Conservation (phyloP, 148 eudicot species). For the Chenopodium suecicum region DNA sequence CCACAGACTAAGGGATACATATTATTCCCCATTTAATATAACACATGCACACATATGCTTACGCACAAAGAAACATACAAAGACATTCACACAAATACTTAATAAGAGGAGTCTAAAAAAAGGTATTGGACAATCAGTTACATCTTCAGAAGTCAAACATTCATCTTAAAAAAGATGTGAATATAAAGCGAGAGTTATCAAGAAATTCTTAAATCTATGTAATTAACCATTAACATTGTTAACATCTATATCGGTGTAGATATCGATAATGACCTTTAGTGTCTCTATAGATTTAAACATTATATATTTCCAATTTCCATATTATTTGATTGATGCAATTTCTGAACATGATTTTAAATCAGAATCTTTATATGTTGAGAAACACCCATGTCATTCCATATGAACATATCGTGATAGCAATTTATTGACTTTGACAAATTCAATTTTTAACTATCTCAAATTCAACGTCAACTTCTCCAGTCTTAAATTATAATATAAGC, state of each 20-base stretch:
- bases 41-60: neutral
- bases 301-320: neutral
- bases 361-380: neutral
- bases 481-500: neutral
- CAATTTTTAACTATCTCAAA: neutral
- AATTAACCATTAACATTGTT: neutral
- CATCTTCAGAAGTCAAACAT: neutral
- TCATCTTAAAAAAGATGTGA: neutral
- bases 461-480: neutral
- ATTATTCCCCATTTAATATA: neutral
- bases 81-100: neutral
- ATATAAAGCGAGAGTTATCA: neutral
- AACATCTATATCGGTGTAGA: neutral
- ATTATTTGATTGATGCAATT: neutral
- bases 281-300: neutral
- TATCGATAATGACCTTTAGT: neutral
- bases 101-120: neutral
- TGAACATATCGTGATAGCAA: neutral
- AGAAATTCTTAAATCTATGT: neutral
- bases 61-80: neutral
- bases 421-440: neutral
- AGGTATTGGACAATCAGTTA: neutral
- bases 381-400: neutral
- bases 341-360: neutral
- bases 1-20: neutral